Evolutionary conservation across 1,139 yeast species (phyloP).

Genomic region (Protomyces gravidus): DNA sequence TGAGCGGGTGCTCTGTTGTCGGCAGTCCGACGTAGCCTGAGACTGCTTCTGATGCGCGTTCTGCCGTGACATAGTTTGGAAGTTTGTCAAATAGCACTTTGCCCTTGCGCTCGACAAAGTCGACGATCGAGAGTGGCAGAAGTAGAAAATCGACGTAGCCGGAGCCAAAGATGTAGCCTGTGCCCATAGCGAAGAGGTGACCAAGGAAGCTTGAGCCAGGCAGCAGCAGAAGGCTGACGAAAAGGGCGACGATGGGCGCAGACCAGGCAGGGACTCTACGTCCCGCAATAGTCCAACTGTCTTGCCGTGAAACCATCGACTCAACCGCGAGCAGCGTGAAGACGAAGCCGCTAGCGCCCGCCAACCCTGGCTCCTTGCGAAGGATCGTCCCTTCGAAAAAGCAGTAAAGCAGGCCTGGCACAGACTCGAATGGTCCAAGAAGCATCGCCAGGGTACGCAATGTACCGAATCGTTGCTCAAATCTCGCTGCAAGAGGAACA

Average conservation of each 20-base stretch:
- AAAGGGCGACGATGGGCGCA: slow-evolving; percentile 2
- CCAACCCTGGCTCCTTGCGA: slow-evolving; percentile 18
- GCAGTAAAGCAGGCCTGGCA: slow-evolving; percentile 29
- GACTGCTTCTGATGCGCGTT: slow-evolving; percentile 2
- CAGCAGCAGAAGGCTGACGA: slow-evolving; percentile 1
- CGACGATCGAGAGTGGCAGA: slow-evolving; percentile 9
- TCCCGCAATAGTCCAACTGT: slow-evolving; percentile 6
- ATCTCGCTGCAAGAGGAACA: slow-evolving; percentile 56
- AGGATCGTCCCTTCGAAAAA: slow-evolving; percentile 7
- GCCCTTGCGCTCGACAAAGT: slow-evolving; percentile 10
- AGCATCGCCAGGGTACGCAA: slow-evolving; percentile 80
- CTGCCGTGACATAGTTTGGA: slow-evolving; percentile 18
- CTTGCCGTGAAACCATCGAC: slow-evolving; percentile 7
- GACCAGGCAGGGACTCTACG: slow-evolving; percentile 4
- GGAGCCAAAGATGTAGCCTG: slow-evolving; percentile 13
- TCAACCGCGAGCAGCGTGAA: slow-evolving; percentile 58
- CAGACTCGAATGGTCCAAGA: slow-evolving; percentile 43
- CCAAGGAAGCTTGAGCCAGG: slow-evolving; percentile 10
- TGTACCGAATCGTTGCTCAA: slow-evolving; percentile 76
- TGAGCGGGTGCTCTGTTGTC: background rate
- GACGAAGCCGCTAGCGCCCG: slow-evolving; percentile 57
- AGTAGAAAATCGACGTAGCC: slow-evolving; percentile 21
- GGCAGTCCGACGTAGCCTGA: background rate
- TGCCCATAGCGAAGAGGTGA: slow-evolving; percentile 8
- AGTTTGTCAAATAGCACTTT: background rate